Evolutionary conservation across 139 green algal species (phyloP).

Genomic region (Coccomyxa sp.): DNA sequence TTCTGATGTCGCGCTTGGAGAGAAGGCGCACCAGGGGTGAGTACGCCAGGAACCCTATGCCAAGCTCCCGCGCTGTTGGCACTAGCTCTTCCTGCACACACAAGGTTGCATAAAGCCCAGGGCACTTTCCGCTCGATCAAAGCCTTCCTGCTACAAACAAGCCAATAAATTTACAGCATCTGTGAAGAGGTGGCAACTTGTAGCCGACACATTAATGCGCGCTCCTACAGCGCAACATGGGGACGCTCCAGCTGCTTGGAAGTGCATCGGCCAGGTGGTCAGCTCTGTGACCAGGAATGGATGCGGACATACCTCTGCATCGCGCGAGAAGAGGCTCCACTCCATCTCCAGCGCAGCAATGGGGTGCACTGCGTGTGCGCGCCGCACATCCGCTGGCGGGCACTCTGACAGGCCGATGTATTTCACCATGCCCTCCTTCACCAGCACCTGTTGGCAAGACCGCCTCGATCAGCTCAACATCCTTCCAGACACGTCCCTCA

Average conservation of each 20-base stretch:
- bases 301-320: conserved; percentile 41
- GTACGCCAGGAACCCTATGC: conserved; percentile 67
- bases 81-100: conserved; percentile 42
- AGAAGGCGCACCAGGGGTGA: conserved; percentile 34
- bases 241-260: too few relatives aligned
- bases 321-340: conserved; percentile 58
- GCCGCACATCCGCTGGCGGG: conserved; percentile 38
- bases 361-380: conserved; percentile 51
- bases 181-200: not conserved
- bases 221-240: too few relatives aligned
- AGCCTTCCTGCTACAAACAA: not conserved
- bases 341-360: conserved; percentile 61
- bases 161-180: not conserved
- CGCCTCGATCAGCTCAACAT: too few relatives aligned
- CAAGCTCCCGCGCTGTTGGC: conserved; percentile 58
- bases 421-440: conserved; percentile 56
- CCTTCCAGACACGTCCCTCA: too few relatives aligned
- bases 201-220: too few relatives aligned
- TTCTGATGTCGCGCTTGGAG: too few relatives aligned
- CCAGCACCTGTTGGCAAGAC: conserved; percentile 40
- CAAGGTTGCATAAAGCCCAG: too few relatives aligned
- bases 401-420: conserved; percentile 65
- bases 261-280: too few relatives aligned
- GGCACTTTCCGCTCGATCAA: too few relatives aligned
- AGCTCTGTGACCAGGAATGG: not conserved